Conservation (phyloP, 805 yeast species). For the Starmerella stellata region DNA sequence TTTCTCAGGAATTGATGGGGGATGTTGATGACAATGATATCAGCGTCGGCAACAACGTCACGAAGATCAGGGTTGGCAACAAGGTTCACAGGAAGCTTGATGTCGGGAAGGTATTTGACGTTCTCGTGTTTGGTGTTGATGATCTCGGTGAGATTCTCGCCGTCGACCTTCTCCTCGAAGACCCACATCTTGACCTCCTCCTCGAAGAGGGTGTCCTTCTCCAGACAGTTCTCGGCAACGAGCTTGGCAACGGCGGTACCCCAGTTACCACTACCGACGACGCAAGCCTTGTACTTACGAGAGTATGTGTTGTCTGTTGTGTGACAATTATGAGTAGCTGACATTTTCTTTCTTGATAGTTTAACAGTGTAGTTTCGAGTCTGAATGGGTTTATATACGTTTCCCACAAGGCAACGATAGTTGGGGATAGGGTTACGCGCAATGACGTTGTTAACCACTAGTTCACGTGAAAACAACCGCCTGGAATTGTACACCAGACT, state of each 20-base stretch:
- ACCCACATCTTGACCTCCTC: conserved; percentile 90
- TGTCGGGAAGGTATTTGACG: conserved; percentile 83
- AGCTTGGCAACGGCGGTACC: conserved; percentile 96
- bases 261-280: conserved; percentile 95
- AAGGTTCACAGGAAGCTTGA: conserved; percentile 69
- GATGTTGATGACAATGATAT: conserved; percentile 77
- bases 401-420: not conserved
- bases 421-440: conserved; percentile 1
- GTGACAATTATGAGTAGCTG: not conserved
- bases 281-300: conserved; percentile 37
- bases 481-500: too few species aligned
- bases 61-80: conserved; percentile 72
- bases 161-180: conserved; percentile 61
- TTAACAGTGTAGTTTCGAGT: not conserved
- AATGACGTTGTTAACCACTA: not conserved
- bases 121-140: conserved; percentile 84
- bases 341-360: not conserved
- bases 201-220: conserved; percentile 54
- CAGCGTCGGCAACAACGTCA: conserved; percentile 62
- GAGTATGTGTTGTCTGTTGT: conserved; percentile 8
- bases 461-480: not conserved
- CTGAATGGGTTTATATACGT: not conserved
- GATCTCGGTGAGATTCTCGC: conserved; percentile 68
- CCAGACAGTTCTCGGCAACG: conserved; percentile 68
- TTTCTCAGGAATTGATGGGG: conserved; percentile 89